A percentile compares a stretch with the other conserved stretches of the same genome.
phyloP scores from a whole-genome alignment of 108 stramenopile genomes.

The Fragilariopsis cylindrus region DNA sequence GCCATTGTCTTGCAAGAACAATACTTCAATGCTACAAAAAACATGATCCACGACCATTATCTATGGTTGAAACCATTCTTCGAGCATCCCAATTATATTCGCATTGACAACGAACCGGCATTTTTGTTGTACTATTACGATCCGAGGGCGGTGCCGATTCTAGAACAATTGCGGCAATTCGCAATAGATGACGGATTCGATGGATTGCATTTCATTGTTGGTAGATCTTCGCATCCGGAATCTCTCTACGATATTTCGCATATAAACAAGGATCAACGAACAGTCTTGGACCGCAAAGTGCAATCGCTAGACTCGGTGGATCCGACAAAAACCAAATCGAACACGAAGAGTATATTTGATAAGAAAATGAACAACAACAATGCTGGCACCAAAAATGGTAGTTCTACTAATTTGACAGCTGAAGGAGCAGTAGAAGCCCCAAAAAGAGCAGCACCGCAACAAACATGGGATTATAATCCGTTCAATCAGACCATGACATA shows the following conservation, averaged over 20 bases:
- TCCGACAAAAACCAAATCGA: background rate
- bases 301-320: background rate
- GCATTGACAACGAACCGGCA: slow-evolving; percentile 39
- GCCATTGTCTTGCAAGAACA: slow-evolving; percentile 52
- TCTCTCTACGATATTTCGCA: slow-evolving; percentile 24
- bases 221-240: slow-evolving; percentile 27
- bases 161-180: slow-evolving; percentile 36
- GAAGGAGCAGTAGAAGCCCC: too few relatives aligned
- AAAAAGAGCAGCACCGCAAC: background rate
- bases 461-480: slow-evolving; percentile 5
- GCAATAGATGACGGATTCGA: slow-evolving; percentile 57
- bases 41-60: slow-evolving; percentile 50
- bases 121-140: slow-evolving; percentile 53
- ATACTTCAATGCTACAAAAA: slow-evolving; percentile 39
- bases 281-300: background rate
- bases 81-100: slow-evolving; percentile 62
- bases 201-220: slow-evolving; percentile 47
- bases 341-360: background rate
- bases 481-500: slow-evolving; percentile 54
- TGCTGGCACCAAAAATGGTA: too few relatives aligned
- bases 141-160: slow-evolving; percentile 27
- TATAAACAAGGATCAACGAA: background rate
- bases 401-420: too few relatives aligned
- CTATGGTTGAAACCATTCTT: slow-evolving; percentile 63
- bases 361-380: too few relatives aligned